Evolutionary conservation across 108 stramenopile genomes (phyloP), one percentile per base, ranked within the genome.

Genomic region (Stephanodiscus minutulus): DNA sequence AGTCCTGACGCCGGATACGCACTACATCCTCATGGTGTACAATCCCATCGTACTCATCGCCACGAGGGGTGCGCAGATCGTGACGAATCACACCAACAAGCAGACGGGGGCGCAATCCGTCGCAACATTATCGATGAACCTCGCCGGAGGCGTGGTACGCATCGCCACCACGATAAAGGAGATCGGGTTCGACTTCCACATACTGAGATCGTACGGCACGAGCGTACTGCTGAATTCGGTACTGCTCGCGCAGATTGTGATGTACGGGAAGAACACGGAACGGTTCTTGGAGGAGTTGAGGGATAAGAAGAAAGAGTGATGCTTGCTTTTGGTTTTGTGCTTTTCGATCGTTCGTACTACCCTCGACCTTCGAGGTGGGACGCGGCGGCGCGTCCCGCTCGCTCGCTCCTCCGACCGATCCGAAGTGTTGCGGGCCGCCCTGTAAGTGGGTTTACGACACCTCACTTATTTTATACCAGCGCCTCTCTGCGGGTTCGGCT

Each of bases 91-190:
- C 49, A 43, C 47, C 36, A 79, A 77, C 21, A 88, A 91, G 69
- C 90, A 90, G 41, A 94, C 92, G 13, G 92, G 92, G 31, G 83
- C 85, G 12, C 85, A 91, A 37, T 87, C 86, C 10, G 69, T 91
- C 21, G 74, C 89, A 7, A 94, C 92, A 17, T 85, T 77, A 1
- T 46, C 58, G 1, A 84, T 91, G 83, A 94, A 86, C 77, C 68
- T 87, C 7, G 67, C 78, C 10, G 92, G 92, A 6, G 62, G 83
- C 10, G 25, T 84, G 48, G 85, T 90, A 24, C 74, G 92, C 22
- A 82, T 91, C n/a, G 68, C 73, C 1, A 94, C 92, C 7, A 94
- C 92, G 9, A 79, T 91, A 21, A 81, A 86, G 56, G 90, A 91
- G 72, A 85, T 90, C 22, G 92, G 92, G 10, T 84, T 74, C 66